phyloP scores from a whole-genome alignment of 495 filamentous ascomycete species.

The Penicillium nucicola region DNA sequence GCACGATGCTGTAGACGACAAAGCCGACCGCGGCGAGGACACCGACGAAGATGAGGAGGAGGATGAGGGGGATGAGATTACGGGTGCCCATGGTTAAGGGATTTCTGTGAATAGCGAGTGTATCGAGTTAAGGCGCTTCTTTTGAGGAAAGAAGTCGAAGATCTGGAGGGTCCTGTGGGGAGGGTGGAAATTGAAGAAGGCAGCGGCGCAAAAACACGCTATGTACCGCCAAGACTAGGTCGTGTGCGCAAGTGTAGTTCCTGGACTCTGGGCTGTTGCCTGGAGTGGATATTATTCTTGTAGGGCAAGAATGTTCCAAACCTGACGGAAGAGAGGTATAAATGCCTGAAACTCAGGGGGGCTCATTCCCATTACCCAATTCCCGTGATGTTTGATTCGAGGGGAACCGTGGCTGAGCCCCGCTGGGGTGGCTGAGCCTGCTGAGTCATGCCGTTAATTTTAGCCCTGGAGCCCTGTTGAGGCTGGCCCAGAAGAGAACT shows the following conservation, averaged over 20 bases:
- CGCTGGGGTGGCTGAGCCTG: not conserved
- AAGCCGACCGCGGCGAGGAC: constrained; percentile 65
- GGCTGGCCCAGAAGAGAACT: not conserved
- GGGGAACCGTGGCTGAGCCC: constrained; percentile 3
- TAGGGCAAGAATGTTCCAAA: not conserved
- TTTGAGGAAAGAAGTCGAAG: not conserved
- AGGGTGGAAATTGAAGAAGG: not conserved
- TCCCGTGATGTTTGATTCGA: constrained; percentile 1
- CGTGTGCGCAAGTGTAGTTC: constrained; percentile 1
- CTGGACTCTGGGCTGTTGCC: constrained; percentile 4
- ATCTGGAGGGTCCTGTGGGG: not conserved
- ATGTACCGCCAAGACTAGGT: not conserved
- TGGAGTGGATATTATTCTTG: not conserved
- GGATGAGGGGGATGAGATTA: constrained; percentile 68
- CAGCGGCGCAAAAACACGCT: not conserved
- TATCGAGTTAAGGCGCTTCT: not conserved
- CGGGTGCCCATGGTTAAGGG: constrained; percentile 16
- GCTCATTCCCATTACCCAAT: not conserved
- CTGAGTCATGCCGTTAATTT: not conserved
- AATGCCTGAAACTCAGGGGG: not conserved
- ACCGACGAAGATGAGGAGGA: constrained; percentile 64
- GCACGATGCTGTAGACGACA: constrained; percentile 67
- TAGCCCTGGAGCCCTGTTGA: constrained; percentile 5
- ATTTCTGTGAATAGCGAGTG: not conserved
- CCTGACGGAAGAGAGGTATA: not conserved